Conservation (phyloP, 2,329 filamentous ascomycete genomes). For the Blastomyces silverae region DNA sequence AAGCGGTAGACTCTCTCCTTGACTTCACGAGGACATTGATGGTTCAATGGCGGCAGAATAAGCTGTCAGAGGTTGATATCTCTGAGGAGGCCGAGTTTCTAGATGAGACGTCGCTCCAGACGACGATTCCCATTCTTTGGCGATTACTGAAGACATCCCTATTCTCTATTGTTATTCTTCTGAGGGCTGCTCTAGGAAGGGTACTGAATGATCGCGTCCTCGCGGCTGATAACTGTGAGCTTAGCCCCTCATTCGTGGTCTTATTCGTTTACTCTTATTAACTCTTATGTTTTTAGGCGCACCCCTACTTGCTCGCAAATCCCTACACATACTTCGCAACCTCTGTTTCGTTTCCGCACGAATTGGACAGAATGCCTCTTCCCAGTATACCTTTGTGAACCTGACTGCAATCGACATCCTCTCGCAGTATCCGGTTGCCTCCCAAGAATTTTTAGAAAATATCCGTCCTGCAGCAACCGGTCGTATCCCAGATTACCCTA, state of each 20-base stretch:
- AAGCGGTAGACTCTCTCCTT: conserved; percentile 54
- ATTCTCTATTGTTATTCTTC: conserved; percentile 65
- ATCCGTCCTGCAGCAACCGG: conserved; percentile 53
- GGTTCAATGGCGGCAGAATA: conserved; percentile 66
- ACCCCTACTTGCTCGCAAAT: conserved; percentile 61
- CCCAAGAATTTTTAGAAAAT: conserved; percentile 59
- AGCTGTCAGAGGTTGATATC: conserved; percentile 64
- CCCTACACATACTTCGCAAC: conserved; percentile 66
- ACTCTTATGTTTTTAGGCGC: conserved; percentile 41
- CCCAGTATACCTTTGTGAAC: conserved; percentile 78
- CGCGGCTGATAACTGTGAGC: conserved; percentile 47
- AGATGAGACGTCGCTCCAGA: conserved; percentile 57
- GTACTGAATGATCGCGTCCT: conserved; percentile 52
- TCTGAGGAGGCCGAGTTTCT: conserved; percentile 59
- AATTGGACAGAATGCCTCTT: conserved; percentile 65
- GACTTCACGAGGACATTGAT: conserved; percentile 60
- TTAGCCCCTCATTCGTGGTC: neutral
- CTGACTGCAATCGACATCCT: conserved; percentile 76
- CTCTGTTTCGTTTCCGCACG: conserved; percentile 75
- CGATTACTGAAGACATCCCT: conserved; percentile 66
- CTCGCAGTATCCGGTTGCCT: conserved; percentile 59
- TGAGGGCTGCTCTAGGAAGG: conserved; percentile 67
- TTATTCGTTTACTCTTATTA: conserved; percentile 14
- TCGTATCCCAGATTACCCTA: conserved; percentile 55
- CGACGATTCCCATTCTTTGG: conserved; percentile 66